A percentile compares a stretch with the other conserved stretches of the same genome.
phyloP scores from a whole-genome alignment of 176 grass and related monocot species.

The Chrysopogon serrulatus region DNA sequence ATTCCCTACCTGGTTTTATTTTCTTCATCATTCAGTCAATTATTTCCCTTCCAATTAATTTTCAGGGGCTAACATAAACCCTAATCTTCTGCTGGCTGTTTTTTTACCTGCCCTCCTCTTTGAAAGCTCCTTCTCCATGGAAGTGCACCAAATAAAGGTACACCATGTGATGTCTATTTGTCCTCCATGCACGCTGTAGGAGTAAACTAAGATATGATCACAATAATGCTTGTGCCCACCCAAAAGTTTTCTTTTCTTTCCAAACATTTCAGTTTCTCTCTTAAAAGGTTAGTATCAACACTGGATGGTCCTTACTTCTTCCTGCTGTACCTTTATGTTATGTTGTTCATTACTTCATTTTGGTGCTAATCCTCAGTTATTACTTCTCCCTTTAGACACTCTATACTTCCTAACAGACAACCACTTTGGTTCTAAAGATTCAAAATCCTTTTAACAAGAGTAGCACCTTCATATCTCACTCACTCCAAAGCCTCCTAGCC shows the following conservation, averaged over 20 bases:
- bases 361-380: too few species aligned
- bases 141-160: constrained; percentile 97
- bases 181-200: too few species aligned
- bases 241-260: neutral
- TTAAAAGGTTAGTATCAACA: neutral
- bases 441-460: too few species aligned
- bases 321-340: neutral
- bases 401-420: too few species aligned
- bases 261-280: neutral
- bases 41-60: neutral
- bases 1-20: too few species aligned
- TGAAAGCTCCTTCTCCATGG: constrained; percentile 91
- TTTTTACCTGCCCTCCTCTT: constrained; percentile 90
- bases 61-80: constrained; percentile 87
- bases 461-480: too few species aligned
- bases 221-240: neutral
- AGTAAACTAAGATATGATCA: neutral
- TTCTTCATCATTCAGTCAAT: neutral
- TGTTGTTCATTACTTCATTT: neutral
- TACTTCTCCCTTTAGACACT: neutral
- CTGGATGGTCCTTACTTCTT: neutral
- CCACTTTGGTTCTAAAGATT: too few species aligned
- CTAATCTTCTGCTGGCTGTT: constrained; percentile 79
- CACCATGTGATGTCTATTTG: neutral
- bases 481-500: too few species aligned